Evolutionary conservation across 257 asterid species (phyloP).

Genomic region (Parsonsia alboflavescens): DNA sequence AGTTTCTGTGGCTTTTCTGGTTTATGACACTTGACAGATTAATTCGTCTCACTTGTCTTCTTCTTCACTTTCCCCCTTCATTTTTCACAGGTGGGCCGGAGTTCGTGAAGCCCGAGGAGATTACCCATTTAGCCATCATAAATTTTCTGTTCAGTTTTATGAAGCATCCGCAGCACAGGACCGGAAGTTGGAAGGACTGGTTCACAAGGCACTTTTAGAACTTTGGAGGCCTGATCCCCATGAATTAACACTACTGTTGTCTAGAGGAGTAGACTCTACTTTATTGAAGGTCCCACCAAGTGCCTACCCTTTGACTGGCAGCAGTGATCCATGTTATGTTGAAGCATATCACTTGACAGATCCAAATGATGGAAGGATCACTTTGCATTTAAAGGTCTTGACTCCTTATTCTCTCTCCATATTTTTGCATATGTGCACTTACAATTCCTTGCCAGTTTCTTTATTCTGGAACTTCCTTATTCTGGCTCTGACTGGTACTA

Average conservation of each 20-base stretch:
- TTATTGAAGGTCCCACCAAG: slow-evolving; percentile 73
- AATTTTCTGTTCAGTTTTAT: slow-evolving; percentile 84
- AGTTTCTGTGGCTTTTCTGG: slow-evolving; percentile 5
- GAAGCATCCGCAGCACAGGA: slow-evolving; percentile 91
- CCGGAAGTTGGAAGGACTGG: slow-evolving; percentile 77
- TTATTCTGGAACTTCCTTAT: background rate
- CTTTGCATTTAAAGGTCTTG: slow-evolving; percentile 78
- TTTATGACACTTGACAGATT: background rate
- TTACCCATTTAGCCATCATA: slow-evolving; percentile 93
- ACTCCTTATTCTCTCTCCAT: background rate
- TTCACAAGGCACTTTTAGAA: slow-evolving; percentile 86
- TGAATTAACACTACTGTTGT: slow-evolving; percentile 63
- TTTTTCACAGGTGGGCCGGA: slow-evolving; percentile 69
- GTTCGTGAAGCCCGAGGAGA: slow-evolving; percentile 80
- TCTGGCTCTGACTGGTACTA: background rate
- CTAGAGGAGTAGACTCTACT: slow-evolving; percentile 62
- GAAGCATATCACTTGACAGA: slow-evolving; percentile 89
- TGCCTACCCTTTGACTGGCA: slow-evolving; percentile 69
- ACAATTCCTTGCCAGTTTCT: slow-evolving; percentile 3
- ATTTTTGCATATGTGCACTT: background rate
- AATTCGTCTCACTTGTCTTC: background rate
- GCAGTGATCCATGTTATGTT: slow-evolving; percentile 95
- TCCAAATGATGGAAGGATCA: slow-evolving; percentile 84
- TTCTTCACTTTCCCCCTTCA: slow-evolving; percentile 19
- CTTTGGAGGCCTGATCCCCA: slow-evolving; percentile 92